phyloP scores from a whole-genome alignment of 1,139 yeast species.

The Yamadazyma aaseri region DNA sequence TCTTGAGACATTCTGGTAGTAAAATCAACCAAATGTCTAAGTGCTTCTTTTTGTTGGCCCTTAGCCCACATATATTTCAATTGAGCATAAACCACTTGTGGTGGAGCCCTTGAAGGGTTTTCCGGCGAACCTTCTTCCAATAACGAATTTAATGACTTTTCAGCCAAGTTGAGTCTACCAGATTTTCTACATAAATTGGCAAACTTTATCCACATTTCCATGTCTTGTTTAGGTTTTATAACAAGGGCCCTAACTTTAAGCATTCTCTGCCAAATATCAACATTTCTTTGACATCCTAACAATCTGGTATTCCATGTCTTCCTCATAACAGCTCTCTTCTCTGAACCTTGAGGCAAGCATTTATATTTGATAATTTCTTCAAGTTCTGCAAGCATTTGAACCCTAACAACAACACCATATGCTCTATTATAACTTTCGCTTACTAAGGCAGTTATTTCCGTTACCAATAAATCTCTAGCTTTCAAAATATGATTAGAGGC shows the following conservation, averaged over 20 bases:
- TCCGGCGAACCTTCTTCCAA: constrained; percentile 60
- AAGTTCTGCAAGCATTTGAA: constrained; percentile 94
- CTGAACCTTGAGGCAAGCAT: constrained; percentile 77
- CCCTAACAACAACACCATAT: constrained; percentile 92
- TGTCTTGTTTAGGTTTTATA: constrained; percentile 91
- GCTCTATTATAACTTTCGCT: constrained; percentile 97
- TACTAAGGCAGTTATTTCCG: constrained; percentile 91
- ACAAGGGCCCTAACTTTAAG: constrained; percentile 91
- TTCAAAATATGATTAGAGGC: constrained; percentile 76
- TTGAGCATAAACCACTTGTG: constrained; percentile 96
- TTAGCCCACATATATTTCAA: constrained; percentile 96
- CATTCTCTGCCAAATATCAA: constrained; percentile 97
- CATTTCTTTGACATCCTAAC: constrained; percentile 92
- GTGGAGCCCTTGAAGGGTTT: constrained; percentile 80
- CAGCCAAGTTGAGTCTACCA: constrained; percentile 89
- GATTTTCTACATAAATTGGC: constrained; percentile 95
- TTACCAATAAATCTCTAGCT: constrained; percentile 86
- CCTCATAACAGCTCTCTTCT: constrained; percentile 73
- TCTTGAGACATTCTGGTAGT: constrained; percentile 90
- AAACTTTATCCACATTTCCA: constrained; percentile 98
- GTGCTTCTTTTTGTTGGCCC: constrained; percentile 84
- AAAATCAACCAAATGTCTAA: constrained; percentile 81
- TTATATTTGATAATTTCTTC: constrained; percentile 94
- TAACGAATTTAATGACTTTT: constrained; percentile 78
- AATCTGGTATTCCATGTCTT: constrained; percentile 93